Conservation (phyloP, 1,284 basidiomycete species). For the Puccinia coronata region DNA sequence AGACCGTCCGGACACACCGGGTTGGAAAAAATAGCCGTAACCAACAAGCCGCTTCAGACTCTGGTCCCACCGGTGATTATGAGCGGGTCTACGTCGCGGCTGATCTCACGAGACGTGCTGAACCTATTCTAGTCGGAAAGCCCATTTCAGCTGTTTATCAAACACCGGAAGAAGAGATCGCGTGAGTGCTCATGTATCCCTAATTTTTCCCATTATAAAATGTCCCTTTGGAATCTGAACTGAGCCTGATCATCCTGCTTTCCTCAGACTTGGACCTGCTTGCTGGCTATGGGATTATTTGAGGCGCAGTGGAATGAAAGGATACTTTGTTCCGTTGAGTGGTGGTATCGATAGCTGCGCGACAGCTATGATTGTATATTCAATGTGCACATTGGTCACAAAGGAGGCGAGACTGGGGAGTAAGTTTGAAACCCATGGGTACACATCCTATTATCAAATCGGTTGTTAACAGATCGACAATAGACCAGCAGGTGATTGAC, state of each 20-base stretch:
- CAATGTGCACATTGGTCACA: conserved; percentile 47
- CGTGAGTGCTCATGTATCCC: conserved; percentile 3
- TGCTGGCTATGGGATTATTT: conserved; percentile 50
- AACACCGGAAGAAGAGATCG: conserved; percentile 48
- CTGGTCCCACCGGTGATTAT: background rate
- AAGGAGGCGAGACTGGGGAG: conserved; percentile 48
- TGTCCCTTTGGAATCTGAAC: background rate
- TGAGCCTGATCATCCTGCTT: background rate
- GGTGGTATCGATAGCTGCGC: conserved; percentile 50
- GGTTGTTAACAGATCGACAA: background rate
- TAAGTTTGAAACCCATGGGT: background rate
- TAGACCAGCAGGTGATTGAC: conserved; percentile 48
- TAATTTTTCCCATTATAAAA: background rate
- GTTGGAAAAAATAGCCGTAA: conserved; percentile 40
- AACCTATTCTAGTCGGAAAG: conserved; percentile 1
- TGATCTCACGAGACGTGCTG: conserved; percentile 18
- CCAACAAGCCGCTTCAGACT: conserved; percentile 30
- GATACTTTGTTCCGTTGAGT: conserved; percentile 46
- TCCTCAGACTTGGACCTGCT: conserved; percentile 47
- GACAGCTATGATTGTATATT: conserved; percentile 45
- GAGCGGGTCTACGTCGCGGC: conserved; percentile 32
- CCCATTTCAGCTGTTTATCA: conserved; percentile 28
- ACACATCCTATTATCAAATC: background rate
- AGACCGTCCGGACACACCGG: conserved; percentile 32
- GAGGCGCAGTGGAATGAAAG: conserved; percentile 45